phyloP scores from a whole-genome alignment of 108 stramenopile genomes.

The Skeletonema potamos region DNA sequence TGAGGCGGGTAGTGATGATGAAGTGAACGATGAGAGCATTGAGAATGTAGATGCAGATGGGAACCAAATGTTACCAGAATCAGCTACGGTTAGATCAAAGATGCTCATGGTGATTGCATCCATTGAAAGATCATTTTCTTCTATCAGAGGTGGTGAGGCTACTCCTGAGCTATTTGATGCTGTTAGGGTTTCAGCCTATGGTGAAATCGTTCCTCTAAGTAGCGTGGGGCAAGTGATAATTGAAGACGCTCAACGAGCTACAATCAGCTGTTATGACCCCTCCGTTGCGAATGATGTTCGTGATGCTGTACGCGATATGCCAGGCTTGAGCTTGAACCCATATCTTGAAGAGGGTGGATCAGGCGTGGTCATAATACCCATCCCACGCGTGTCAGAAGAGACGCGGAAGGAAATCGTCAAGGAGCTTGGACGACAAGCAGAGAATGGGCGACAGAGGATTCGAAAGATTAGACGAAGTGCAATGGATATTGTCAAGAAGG shows the following conservation, averaged over 20 bases:
- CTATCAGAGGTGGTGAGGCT: slow-evolving; percentile 84
- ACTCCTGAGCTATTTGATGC: slow-evolving; percentile 83
- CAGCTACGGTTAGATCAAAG: slow-evolving; percentile 36
- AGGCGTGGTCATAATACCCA: slow-evolving; percentile 70
- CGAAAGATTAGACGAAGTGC: slow-evolving; percentile 74
- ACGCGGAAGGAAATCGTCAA: slow-evolving; percentile 75
- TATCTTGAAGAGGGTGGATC: slow-evolving; percentile 74
- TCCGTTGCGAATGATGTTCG: slow-evolving; percentile 71
- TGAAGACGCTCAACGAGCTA: slow-evolving; percentile 70
- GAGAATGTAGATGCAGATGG: slow-evolving; percentile 36
- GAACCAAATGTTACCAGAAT: slow-evolving; percentile 64
- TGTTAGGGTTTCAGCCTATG: slow-evolving; percentile 77
- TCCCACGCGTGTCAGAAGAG: slow-evolving; percentile 75
- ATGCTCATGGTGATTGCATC: slow-evolving; percentile 70
- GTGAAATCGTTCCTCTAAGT: slow-evolving; percentile 61
- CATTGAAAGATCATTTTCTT: slow-evolving; percentile 64
- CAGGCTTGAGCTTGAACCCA: slow-evolving; percentile 75
- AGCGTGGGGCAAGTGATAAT: slow-evolving; percentile 88
- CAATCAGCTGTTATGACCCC: slow-evolving; percentile 84
- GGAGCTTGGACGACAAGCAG: slow-evolving; percentile 65
- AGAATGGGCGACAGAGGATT: slow-evolving; percentile 63
- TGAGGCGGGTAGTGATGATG: slow-evolving; percentile 7
- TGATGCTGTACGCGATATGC: slow-evolving; percentile 67
- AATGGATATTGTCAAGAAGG: slow-evolving; percentile 77
- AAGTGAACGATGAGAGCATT: slow-evolving; percentile 5